Base-by-base conservation (phyloP, 192 early-diverging fungal species). In the Kappamyces sp. region DNA sequence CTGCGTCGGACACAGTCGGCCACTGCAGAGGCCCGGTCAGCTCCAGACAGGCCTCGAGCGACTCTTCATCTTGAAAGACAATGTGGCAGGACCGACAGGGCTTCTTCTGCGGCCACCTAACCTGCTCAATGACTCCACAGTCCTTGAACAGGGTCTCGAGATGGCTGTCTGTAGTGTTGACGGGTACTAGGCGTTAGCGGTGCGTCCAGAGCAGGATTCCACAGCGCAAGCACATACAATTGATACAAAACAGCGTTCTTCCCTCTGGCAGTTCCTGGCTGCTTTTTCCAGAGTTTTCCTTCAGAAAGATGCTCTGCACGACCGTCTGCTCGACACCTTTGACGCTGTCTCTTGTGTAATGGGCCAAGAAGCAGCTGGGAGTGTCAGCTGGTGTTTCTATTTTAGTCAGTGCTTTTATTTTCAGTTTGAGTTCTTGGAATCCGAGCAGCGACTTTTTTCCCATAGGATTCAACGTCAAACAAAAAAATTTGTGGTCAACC, bases 21-120 rank as follows among this genome's bases (percentile, higher is more conserved):
- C 85, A 60, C 53, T 67, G 65, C 32, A 84, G 70, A 52, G 53
- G 46, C 46, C 68, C 23, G 23, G 23, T 73, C 82, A 91, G 90
- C 31, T 65, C 66, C 58, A 93, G 47, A 1, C 76, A 84, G 10
- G 71, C 74, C 37, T 69, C 75, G 31, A 91, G 58, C 51, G 82
- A 86, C 6, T 84, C 84, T 13, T 71, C 72, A 38, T 87, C 83
- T 46, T 75, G 53, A 69, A 97, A 84, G 8, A 72, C 65, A 1
- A 79, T 59, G 64, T 74, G 70, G 10, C 51, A 51, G 40, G 23
- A n/a, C 34, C 35, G 33, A 33, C 13, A 12, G 35, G 42, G 52
- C 47, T 62, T 40, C 7, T 37, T 15, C 34, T 66, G 40, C 2
- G 61, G 23, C 43, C 12, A 55, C 12, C 55, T 54, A 7, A 74